Conservation (phyloP, 352 stramenopile genomes). For the Globisporangium carolinianum region DNA sequence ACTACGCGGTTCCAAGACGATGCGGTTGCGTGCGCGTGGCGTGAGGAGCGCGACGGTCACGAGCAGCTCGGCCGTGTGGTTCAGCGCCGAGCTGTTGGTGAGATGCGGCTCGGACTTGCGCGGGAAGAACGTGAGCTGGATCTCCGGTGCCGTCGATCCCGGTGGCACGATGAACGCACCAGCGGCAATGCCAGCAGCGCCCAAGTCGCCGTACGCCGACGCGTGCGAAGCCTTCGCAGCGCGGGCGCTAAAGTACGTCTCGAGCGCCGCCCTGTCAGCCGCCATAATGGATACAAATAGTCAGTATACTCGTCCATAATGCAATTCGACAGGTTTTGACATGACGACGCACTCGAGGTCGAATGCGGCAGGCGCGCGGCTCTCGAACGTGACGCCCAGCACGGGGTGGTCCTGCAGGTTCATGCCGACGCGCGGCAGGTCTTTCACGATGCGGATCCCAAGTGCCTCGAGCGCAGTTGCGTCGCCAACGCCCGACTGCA, state of each 20-base stretch:
- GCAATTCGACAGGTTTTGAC: not conserved
- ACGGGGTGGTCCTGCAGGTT: conserved; percentile 88
- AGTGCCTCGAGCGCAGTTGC: conserved; percentile 30
- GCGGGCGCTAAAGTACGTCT: conserved; percentile 41
- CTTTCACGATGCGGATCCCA: conserved; percentile 48
- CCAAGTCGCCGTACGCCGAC: conserved; percentile 49
- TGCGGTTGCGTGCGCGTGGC: conserved; percentile 37
- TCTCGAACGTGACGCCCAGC: conserved; percentile 67
- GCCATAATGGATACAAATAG: not conserved
- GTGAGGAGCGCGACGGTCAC: conserved; percentile 80
- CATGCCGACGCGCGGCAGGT: conserved; percentile 72
- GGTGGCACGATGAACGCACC: conserved; percentile 74
- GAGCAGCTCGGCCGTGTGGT: conserved; percentile 50
- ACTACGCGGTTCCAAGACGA: conserved; percentile 10
- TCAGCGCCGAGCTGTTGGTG: conserved; percentile 32
- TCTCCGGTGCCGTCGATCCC: conserved; percentile 59
- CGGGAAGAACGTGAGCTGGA: conserved; percentile 88
- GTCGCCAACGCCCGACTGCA: conserved; percentile 56
- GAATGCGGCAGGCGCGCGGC: conserved; percentile 17
- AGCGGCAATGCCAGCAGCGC: conserved; percentile 57
- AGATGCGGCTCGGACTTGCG: conserved; percentile 74
- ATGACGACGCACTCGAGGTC: conserved; percentile 37
- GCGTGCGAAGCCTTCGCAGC: conserved; percentile 16
- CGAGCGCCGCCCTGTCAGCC: conserved; percentile 26
- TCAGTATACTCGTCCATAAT: not conserved